Evolutionary conservation across 2,329 filamentous ascomycete genomes (phyloP).

Genomic region (Periconia sp.): DNA sequence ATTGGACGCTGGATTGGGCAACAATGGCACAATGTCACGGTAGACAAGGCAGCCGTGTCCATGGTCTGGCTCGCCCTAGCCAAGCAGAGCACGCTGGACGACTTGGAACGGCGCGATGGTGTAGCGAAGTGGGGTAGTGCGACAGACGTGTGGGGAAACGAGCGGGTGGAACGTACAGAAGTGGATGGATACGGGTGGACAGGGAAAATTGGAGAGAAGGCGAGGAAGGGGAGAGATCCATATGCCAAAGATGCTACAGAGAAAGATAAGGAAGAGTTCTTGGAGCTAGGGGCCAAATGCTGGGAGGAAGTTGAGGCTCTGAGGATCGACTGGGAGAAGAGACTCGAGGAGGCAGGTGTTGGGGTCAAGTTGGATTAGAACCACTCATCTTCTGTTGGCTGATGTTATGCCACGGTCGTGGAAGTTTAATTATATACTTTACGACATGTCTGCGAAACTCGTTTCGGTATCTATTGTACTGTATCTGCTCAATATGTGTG

Average conservation of each 20-base stretch:
- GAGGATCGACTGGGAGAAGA: slow-evolving; percentile 62
- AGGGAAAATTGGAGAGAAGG: slow-evolving; percentile 56
- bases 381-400: no score
- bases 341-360: slow-evolving; percentile 41
- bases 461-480: no score
- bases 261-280: slow-evolving; percentile 63
- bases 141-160: slow-evolving; percentile 60
- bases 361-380: slow-evolving; percentile 36
- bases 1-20: slow-evolving; percentile 77
- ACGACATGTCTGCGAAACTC: no score
- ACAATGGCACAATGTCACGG: slow-evolving; percentile 80
- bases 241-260: slow-evolving; percentile 61
- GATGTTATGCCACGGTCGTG: no score
- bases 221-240: slow-evolving; percentile 58
- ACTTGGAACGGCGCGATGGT: slow-evolving; percentile 51
- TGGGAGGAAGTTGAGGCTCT: slow-evolving; percentile 75
- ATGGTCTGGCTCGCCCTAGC: slow-evolving; percentile 78
- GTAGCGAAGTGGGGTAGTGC: slow-evolving; percentile 83
- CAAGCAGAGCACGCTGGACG: slow-evolving; percentile 63
- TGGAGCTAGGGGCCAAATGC: slow-evolving; percentile 60
- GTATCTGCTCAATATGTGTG: no score
- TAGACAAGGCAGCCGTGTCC: slow-evolving; percentile 75
- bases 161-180: slow-evolving; percentile 73
- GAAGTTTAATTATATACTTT: no score
- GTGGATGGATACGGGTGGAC: slow-evolving; percentile 80